Conservation (phyloP, 2,329 filamentous ascomycete species). For the Beauveria pseudobassiana region DNA sequence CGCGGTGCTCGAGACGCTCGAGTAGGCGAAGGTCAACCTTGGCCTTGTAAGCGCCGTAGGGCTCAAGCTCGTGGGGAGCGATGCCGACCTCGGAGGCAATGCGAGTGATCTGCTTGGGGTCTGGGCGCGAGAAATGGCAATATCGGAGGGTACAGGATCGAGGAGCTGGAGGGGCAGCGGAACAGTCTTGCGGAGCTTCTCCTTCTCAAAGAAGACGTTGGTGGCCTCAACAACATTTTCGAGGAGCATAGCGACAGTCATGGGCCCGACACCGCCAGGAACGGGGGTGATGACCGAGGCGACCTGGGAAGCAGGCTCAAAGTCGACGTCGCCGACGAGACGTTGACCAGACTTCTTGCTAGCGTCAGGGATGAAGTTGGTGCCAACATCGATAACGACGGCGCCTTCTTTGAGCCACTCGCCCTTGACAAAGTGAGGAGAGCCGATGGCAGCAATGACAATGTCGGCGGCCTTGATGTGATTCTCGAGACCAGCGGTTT, state of each 20-base stretch:
- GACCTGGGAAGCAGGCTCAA: slow-evolving; percentile 72
- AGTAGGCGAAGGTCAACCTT: slow-evolving; percentile 83
- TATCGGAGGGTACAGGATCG: slow-evolving; percentile 87
- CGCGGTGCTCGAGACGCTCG: slow-evolving; percentile 77
- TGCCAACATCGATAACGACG: slow-evolving; percentile 97
- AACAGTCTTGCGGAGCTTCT: slow-evolving; percentile 70
- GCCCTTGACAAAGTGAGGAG: slow-evolving; percentile 81
- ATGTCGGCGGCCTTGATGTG: slow-evolving; percentile 82
- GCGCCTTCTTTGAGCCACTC: slow-evolving; percentile 91
- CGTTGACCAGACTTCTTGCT: slow-evolving; percentile 88
- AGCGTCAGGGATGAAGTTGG: slow-evolving; percentile 85
- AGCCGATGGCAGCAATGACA: slow-evolving; percentile 84
- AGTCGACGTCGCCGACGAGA: slow-evolving; percentile 93
- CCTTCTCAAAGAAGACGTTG: slow-evolving; percentile 70
- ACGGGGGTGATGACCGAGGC: slow-evolving; percentile 94
- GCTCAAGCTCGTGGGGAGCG: slow-evolving; percentile 80
- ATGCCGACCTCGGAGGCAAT: slow-evolving; percentile 85
- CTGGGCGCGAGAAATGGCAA: slow-evolving; percentile 82
- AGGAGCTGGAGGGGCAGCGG: slow-evolving; percentile 77
- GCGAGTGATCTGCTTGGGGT: slow-evolving; percentile 80
- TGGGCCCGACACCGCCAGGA: slow-evolving; percentile 91
- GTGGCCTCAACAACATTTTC: slow-evolving; percentile 91
- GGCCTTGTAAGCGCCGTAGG: slow-evolving; percentile 90
- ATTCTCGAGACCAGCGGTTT: slow-evolving; percentile 64
- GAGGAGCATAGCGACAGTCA: slow-evolving; percentile 97